A percentile compares a stretch with the other conserved stretches of the same genome.
Conservation (phyloP, 768 basidiomycete genomes). For the Xerocomellus dryophilus region DNA sequence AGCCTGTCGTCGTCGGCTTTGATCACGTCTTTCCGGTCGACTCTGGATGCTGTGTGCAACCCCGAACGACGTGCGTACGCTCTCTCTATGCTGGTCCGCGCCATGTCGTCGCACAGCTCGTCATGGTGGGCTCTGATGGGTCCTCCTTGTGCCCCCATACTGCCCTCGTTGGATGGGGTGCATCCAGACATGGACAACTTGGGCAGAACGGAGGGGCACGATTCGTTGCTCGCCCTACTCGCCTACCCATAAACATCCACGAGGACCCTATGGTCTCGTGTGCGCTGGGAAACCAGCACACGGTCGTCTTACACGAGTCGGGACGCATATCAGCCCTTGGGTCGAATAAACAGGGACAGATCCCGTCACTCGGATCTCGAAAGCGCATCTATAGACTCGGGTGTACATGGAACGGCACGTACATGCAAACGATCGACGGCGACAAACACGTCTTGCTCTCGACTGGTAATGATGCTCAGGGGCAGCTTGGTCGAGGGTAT, state of each 20-base stretch:
- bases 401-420: slow-evolving; percentile 84
- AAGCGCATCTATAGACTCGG: slow-evolving; percentile 35
- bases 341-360: slow-evolving; percentile 68
- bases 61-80: slow-evolving; percentile 36
- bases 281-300: slow-evolving; percentile 54
- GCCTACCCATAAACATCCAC: slow-evolving; percentile 34
- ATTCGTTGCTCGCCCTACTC: slow-evolving; percentile 19
- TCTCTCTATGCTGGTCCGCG: slow-evolving; percentile 64
- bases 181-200: slow-evolving; percentile 82
- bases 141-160: slow-evolving; percentile 15
- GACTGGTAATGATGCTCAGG: slow-evolving; percentile 53
- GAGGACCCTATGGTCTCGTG: slow-evolving; percentile 34
- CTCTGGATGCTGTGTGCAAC: slow-evolving; percentile 13
- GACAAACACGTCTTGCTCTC: slow-evolving; percentile 37
- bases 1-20: slow-evolving; percentile 18
- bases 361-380: slow-evolving; percentile 37
- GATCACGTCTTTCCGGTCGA: slow-evolving; percentile 36
- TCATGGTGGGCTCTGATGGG: slow-evolving; percentile 22
- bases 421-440: slow-evolving; percentile 34
- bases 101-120: slow-evolving; percentile 58
- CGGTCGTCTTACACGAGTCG: slow-evolving; percentile 42
- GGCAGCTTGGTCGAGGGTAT: slow-evolving; percentile 58
- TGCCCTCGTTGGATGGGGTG: slow-evolving; percentile 75
- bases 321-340: slow-evolving; percentile 56
- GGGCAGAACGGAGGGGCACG: slow-evolving; percentile 36